These are phyloP conservation scores for Penicilliopsis zonata DNA, from an alignment of 495 filamentous ascomycete species.

Conservation along the genomic window DNA sequence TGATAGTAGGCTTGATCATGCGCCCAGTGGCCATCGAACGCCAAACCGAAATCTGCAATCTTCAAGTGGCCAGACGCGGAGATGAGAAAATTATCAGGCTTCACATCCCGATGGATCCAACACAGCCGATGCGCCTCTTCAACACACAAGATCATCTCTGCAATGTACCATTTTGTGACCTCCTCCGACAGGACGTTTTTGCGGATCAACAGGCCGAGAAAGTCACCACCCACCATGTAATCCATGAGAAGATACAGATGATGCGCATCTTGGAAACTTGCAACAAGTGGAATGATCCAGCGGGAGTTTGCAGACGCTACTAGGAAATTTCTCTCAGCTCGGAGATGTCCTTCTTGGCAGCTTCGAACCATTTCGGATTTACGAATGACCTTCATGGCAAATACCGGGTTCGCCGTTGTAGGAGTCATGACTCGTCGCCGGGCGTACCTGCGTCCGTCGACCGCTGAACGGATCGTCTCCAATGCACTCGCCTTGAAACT, in stretches of 20 bases:
- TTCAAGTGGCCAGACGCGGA: constrained; percentile 80
- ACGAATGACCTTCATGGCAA: constrained; percentile 92
- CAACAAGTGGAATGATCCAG: constrained; percentile 82
- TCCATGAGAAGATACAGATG: constrained; percentile 93
- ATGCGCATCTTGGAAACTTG: constrained; percentile 75
- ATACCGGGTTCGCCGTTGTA: constrained; percentile 48
- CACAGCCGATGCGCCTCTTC: constrained; percentile 79
- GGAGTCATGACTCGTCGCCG: constrained; percentile 18
- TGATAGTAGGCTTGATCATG: constrained; percentile 80
- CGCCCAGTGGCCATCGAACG: constrained; percentile 90
- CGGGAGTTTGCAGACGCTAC: constrained; percentile 69
- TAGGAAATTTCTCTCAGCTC: constrained; percentile 84
- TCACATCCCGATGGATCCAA: constrained; percentile 92
- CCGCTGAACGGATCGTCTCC: constrained; percentile 12
- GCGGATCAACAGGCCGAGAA: constrained; percentile 72
- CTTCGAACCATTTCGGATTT: constrained; percentile 85
- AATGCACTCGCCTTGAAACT: constrained; percentile 1
- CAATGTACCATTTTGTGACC: constrained; percentile 72
- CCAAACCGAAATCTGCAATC: constrained; percentile 89
- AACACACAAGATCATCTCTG: constrained; percentile 91
- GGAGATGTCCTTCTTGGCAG: constrained; percentile 82
- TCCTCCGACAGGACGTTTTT: constrained; percentile 68
- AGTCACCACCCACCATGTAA: constrained; percentile 93
- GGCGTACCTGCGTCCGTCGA: constrained; percentile 12
- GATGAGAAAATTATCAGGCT: constrained; percentile 94